phyloP scores from a whole-genome alignment of 2,329 filamentous ascomycete species.

The Pestalotiopsis sp. region DNA sequence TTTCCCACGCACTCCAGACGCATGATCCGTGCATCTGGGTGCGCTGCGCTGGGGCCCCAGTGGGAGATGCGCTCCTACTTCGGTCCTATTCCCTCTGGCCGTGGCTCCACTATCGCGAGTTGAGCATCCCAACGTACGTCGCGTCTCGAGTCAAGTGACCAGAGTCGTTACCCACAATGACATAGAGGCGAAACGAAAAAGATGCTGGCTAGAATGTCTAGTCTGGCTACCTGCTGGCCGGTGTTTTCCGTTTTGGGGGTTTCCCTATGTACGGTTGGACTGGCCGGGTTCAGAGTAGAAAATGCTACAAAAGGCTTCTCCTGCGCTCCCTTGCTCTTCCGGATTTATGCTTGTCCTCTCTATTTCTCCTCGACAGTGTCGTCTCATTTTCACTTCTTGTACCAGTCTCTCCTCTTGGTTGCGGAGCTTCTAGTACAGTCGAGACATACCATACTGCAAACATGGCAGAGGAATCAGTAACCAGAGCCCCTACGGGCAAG shows the following conservation, averaged over 20 bases:
- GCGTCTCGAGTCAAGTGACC: constrained; percentile 14
- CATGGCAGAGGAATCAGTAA: constrained; percentile 10
- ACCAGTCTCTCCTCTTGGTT: background rate
- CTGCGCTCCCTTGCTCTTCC: background rate
- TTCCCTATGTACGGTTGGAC: background rate
- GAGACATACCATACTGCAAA: background rate
- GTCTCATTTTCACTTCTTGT: background rate
- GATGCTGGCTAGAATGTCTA: background rate
- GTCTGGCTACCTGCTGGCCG: background rate
- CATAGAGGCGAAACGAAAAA: constrained; percentile 1
- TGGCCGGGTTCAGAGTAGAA: background rate
- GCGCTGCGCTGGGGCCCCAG: constrained; percentile 18
- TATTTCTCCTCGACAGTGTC: background rate
- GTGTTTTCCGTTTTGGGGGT: background rate
- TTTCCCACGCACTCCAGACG: constrained; percentile 10
- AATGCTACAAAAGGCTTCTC: background rate
- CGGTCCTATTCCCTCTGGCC: constrained; percentile 15
- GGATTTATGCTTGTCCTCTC: background rate
- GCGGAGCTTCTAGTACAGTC: background rate
- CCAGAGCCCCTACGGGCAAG: constrained; percentile 5
- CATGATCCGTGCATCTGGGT: background rate
- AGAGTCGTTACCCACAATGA: constrained; percentile 13
- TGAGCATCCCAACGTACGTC: constrained; percentile 4
- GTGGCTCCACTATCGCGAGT: constrained; percentile 12
- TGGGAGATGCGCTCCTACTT: constrained; percentile 18